Percentiles rank a stretch among this genome's conserved stretches.
These are phyloP conservation scores for Termitomyces sp. DNA, from an alignment of 1,284 basidiomycete species.

Conservation along the genomic window DNA sequence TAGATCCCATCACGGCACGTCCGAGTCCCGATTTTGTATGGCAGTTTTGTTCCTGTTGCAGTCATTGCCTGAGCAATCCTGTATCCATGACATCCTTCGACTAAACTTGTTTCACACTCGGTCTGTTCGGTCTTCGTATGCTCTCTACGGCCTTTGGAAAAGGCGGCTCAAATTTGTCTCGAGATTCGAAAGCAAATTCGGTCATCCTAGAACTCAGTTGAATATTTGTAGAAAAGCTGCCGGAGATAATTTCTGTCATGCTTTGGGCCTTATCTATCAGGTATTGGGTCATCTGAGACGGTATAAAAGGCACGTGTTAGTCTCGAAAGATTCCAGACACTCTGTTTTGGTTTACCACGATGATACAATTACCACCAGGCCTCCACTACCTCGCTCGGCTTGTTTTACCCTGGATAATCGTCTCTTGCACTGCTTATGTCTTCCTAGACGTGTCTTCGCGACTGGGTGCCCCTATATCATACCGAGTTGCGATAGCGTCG, in stretches of 20 bases:
- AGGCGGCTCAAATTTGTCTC: neutral
- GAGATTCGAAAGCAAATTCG: neutral
- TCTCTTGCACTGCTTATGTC: constrained; percentile 5
- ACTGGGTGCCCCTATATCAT: constrained; percentile 12
- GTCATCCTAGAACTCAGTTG: neutral
- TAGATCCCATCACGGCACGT: neutral
- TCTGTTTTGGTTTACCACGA: neutral
- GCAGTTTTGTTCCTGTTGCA: no score
- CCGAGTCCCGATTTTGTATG: no score
- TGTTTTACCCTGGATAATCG: constrained; percentile 2
- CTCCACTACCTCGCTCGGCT: constrained; percentile 10
- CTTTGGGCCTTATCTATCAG: neutral
- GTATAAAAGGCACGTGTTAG: neutral
- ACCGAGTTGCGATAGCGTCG: constrained; percentile 19
- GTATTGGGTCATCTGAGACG: neutral
- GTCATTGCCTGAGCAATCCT: no score
- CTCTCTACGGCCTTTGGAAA: neutral
- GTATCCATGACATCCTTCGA: no score
- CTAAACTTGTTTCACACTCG: neutral
- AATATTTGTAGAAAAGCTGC: no score
- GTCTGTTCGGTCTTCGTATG: neutral
- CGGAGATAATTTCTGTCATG: neutral
- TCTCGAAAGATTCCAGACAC: neutral
- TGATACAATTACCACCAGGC: constrained; percentile 14
- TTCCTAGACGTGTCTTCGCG: constrained; percentile 1